A percentile compares a stretch with the other conserved stretches of the same genome.
These are phyloP conservation scores for Saccharomyces pastorianus DNA, from an alignment of 1,139 yeast genomes.

Conservation along the genomic window DNA sequence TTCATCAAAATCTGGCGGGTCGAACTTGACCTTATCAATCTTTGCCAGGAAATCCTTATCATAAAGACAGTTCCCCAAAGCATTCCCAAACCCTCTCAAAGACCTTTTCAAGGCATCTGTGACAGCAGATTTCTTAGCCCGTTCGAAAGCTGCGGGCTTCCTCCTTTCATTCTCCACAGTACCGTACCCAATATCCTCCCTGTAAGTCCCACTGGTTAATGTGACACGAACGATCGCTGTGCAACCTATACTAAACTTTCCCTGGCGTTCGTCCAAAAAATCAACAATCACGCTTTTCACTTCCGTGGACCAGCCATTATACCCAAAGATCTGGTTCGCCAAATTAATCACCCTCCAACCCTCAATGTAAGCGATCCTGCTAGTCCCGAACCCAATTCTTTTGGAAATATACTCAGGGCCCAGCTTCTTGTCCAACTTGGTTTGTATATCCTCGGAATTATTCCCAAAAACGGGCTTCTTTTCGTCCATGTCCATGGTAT, in stretches of 20 bases:
- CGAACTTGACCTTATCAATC: conserved; percentile 39
- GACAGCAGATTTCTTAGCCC: conserved; percentile 72
- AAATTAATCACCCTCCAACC: conserved; percentile 76
- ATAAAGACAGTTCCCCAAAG: conserved; percentile 70
- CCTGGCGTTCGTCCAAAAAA: conserved; percentile 54
- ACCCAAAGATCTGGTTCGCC: conserved; percentile 79
- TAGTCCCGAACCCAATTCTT: conserved; percentile 71
- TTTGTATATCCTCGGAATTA: conserved; percentile 29
- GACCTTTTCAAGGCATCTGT: conserved; percentile 77
- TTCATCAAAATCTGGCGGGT: conserved; percentile 50
- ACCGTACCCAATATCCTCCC: conserved; percentile 79
- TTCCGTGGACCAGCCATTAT: conserved; percentile 75
- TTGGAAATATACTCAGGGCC: conserved; percentile 89
- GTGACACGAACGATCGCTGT: conserved; percentile 67
- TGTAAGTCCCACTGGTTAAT: conserved; percentile 64
- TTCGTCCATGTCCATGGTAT: conserved; percentile 17
- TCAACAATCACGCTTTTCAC: conserved; percentile 60
- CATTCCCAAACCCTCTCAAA: conserved; percentile 70
- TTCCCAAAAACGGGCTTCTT: conserved; percentile 15
- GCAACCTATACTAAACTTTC: conserved; percentile 51
- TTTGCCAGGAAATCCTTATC: conserved; percentile 58
- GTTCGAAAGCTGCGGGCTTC: conserved; percentile 69
- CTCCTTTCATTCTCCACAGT: conserved; percentile 63
- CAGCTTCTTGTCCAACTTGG: conserved; percentile 48
- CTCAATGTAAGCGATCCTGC: conserved; percentile 61